phyloP scores from a whole-genome alignment of 148 eudicot species.

The Polygonum aviculare region DNA sequence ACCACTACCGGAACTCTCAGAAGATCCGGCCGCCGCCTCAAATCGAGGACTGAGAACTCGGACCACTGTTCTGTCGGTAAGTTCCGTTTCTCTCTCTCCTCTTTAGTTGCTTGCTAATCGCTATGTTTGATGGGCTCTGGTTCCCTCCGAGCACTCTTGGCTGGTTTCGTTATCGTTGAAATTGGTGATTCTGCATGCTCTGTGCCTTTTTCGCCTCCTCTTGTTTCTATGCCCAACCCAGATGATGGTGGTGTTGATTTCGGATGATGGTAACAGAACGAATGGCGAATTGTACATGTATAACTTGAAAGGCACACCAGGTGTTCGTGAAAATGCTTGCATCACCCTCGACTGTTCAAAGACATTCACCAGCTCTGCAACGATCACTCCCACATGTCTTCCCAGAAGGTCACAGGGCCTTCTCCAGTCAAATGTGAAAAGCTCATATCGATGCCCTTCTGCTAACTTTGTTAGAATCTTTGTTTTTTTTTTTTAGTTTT shows the following conservation, averaged over 20 bases:
- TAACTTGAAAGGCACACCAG: neutral
- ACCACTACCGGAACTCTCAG: neutral
- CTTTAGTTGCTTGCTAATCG: neutral
- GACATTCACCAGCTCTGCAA: neutral
- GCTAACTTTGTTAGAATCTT: no score
- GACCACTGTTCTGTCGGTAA: neutral
- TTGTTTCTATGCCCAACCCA: neutral
- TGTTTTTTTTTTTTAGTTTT: no score
- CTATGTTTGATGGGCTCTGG: neutral
- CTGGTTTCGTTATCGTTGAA: neutral
- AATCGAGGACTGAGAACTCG: neutral
- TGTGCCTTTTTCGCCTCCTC: neutral
- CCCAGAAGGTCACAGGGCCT: constrained; percentile 4
- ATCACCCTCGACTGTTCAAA: neutral
- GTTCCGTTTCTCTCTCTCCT: neutral
- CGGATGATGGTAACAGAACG: neutral
- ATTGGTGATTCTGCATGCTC: neutral
- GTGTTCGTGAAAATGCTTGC: neutral
- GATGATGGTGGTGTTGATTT: neutral
- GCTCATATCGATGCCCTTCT: neutral
- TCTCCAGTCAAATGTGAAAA: neutral
- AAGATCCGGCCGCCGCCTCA: neutral
- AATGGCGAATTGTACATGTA: neutral
- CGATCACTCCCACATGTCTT: neutral
- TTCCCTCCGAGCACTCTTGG: neutral